Conservation (phyloP, 1,139 yeast species). For the Suhomyces anneliseae region DNA sequence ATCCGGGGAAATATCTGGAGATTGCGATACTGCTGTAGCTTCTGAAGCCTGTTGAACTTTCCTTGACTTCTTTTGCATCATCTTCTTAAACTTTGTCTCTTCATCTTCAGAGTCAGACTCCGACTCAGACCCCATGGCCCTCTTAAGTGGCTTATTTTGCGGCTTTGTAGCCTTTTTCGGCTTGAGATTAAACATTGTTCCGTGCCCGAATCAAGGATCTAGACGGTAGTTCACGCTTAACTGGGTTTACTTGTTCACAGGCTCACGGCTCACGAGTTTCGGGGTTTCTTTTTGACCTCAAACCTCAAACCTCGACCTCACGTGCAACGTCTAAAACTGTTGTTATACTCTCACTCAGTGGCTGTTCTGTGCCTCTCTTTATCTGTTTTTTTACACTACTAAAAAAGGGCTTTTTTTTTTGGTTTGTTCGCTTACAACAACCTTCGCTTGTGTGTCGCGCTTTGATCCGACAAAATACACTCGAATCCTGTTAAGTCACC, state of each 20-base stretch:
- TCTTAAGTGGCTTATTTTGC: background rate
- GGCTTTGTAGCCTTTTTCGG: background rate
- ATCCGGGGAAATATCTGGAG: background rate
- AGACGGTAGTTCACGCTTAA: too few species aligned
- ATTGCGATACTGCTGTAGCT: too few species aligned
- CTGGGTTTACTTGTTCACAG: too few species aligned
- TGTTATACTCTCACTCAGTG: background rate
- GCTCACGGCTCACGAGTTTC: too few species aligned
- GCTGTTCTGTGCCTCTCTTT: background rate
- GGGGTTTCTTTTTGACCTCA: too few species aligned
- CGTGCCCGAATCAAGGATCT: background rate
- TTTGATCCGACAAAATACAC: conserved; percentile 8
- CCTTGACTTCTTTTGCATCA: conserved; percentile 1
- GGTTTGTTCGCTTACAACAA: background rate
- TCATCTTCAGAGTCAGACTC: conserved; percentile 6
- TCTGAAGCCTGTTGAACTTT: too few species aligned
- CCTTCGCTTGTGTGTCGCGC: conserved; percentile 2
- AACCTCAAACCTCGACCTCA: background rate
- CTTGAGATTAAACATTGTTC: background rate
- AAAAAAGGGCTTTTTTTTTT: background rate
- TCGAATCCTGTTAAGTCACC: background rate
- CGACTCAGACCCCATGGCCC: background rate
- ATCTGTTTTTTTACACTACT: background rate
- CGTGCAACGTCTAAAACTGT: background rate
- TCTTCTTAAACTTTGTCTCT: conserved; percentile 1